Percentiles rank a stretch among this genome's conserved stretches.
phyloP scores from a whole-genome alignment of 345 rosid genomes.

The Citrus glauca region DNA sequence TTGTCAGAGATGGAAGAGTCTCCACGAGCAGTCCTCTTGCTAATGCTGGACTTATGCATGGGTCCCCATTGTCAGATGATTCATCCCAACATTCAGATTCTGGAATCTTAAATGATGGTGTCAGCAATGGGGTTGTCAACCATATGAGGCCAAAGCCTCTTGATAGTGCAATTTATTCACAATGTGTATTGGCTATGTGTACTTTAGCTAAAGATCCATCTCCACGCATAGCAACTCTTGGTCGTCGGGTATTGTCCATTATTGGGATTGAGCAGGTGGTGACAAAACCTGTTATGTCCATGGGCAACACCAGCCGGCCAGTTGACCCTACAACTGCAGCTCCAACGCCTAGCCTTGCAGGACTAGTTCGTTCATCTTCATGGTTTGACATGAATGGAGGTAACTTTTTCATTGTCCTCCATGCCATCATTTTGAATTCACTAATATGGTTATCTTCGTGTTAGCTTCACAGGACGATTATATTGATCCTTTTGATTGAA shows the following conservation, averaged over 20 bases:
- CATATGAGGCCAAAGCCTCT: slow-evolving; percentile 58
- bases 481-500: background rate
- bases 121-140: slow-evolving; percentile 73
- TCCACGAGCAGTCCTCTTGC: slow-evolving; percentile 85
- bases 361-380: slow-evolving; percentile 89
- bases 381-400: slow-evolving; percentile 97
- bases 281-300: slow-evolving; percentile 54
- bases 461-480: background rate
- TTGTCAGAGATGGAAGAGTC: slow-evolving; percentile 68
- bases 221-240: slow-evolving; percentile 80
- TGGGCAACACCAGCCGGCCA: slow-evolving; percentile 36
- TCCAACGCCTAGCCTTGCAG: slow-evolving; percentile 54
- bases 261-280: slow-evolving; percentile 94
- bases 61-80: slow-evolving; percentile 96
- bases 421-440: background rate
- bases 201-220: slow-evolving; percentile 94
- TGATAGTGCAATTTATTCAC: slow-evolving; percentile 77
- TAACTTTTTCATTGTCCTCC: slow-evolving; percentile 15
- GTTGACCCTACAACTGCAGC: slow-evolving; percentile 55
- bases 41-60: slow-evolving; percentile 83
- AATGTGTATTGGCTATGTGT: slow-evolving; percentile 77
- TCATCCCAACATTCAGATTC: slow-evolving; percentile 94
- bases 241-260: slow-evolving; percentile 75
- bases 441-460: background rate
- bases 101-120: slow-evolving; percentile 67